A percentile compares a stretch with the other conserved stretches of the same genome.
Conservation (phyloP, 2,329 filamentous ascomycete genomes). For the Alternaria consortialis region DNA sequence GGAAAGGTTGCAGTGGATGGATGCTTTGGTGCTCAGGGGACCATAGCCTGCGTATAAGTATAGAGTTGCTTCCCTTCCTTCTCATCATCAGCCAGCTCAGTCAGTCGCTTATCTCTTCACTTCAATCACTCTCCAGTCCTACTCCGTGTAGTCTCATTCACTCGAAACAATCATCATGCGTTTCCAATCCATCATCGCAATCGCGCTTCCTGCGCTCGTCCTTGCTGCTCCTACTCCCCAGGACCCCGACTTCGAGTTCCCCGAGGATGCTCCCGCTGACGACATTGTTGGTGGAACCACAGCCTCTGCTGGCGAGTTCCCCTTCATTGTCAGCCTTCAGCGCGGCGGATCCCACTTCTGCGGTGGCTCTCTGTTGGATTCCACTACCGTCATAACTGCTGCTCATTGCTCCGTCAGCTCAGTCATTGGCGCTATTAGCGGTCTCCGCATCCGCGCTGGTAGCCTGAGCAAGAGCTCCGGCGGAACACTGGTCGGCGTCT, state of each 20-base stretch:
- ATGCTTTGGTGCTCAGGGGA: background rate
- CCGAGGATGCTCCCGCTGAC: conserved; percentile 10
- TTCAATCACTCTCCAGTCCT: conserved; percentile 11
- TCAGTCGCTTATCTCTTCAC: conserved; percentile 25
- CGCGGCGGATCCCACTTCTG: conserved; percentile 34
- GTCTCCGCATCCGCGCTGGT: conserved; percentile 31
- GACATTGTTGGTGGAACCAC: conserved; percentile 38
- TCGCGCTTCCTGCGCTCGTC: conserved; percentile 33
- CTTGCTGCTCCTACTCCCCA: conserved; percentile 36
- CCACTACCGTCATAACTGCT: conserved; percentile 41
- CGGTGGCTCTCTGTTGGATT: conserved; percentile 39
- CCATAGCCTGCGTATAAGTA: conserved; percentile 19
- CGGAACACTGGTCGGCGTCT: conserved; percentile 30
- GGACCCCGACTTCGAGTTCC: conserved; percentile 19
- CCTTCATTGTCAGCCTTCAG: conserved; percentile 41
- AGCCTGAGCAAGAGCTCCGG: conserved; percentile 30
- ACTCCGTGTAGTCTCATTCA: conserved; percentile 8
- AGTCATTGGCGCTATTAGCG: conserved; percentile 21
- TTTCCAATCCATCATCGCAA: conserved; percentile 32
- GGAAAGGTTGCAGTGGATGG: conserved; percentile 10
- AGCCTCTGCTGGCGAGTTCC: conserved; percentile 38
- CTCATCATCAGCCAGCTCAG: conserved; percentile 15
- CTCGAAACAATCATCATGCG: conserved; percentile 28
- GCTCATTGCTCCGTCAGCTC: conserved; percentile 37
- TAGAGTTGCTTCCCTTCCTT: background rate